These are phyloP conservation scores for Auriculariales sp. DNA, from an alignment of 768 basidiomycete species.

Conservation along the genomic window DNA sequence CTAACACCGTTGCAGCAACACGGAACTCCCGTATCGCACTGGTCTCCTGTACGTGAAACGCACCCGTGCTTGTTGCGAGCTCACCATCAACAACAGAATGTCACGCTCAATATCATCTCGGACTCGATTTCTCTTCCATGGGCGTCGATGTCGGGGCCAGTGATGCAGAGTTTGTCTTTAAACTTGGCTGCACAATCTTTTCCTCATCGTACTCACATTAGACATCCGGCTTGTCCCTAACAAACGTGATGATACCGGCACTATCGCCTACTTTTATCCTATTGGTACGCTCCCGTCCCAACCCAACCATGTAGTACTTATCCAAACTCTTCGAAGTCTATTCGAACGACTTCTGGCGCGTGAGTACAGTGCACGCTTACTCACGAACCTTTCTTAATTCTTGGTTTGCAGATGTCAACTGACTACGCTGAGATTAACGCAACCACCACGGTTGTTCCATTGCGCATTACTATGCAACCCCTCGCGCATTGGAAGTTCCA, in stretches of 20 bases:
- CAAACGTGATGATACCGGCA: slow-evolving; percentile 48
- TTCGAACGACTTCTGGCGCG: slow-evolving; percentile 91
- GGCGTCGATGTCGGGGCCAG: slow-evolving; percentile 35
- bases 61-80: neutral
- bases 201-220: slow-evolving; percentile 16
- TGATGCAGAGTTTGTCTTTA: slow-evolving; percentile 37
- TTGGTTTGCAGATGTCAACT: slow-evolving; percentile 31
- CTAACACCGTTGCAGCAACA: neutral
- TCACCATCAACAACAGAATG: slow-evolving; percentile 37
- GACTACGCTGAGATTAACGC: slow-evolving; percentile 74
- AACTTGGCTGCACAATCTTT: neutral
- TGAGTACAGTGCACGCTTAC: slow-evolving; percentile 14
- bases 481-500: slow-evolving; percentile 83
- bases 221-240: slow-evolving; percentile 50
- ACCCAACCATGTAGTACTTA: no score
- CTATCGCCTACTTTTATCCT: slow-evolving; percentile 66
- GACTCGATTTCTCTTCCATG: slow-evolving; percentile 44
- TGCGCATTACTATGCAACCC: slow-evolving; percentile 73
- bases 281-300: no score
- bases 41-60: slow-evolving; percentile 45
- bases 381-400: neutral
- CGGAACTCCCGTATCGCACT: slow-evolving; percentile 58
- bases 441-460: slow-evolving; percentile 64
- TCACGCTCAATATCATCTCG: slow-evolving; percentile 76
- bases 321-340: no score